phyloP scores from a whole-genome alignment of 2,329 filamentous ascomycete genomes.

The Elsinoe necatrix region DNA sequence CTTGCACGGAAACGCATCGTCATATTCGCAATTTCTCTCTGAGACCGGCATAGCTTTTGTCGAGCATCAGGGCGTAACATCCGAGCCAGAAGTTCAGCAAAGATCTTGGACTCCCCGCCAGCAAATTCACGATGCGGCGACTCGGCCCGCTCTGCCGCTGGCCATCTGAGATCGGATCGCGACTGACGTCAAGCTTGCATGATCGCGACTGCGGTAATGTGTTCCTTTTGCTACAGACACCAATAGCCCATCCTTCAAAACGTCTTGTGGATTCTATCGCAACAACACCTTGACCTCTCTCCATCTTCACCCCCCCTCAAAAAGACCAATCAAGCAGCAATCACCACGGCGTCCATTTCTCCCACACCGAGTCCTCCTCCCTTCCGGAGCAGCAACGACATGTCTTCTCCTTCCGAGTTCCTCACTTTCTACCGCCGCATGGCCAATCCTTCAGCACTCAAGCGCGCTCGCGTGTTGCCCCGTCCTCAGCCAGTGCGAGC shows the following conservation, averaged over 20 bases:
- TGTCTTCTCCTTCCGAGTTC: conserved; percentile 32
- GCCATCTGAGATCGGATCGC: neutral
- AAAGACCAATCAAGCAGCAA: neutral
- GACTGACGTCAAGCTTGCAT: neutral
- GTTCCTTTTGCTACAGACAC: neutral
- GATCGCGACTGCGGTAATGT: neutral
- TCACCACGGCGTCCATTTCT: neutral
- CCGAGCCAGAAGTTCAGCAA: neutral
- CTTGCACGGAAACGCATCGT: conserved; percentile 32
- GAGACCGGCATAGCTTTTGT: conserved; percentile 6
- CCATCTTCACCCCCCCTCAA: neutral
- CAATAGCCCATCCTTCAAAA: neutral
- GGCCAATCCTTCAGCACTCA: conserved; percentile 17
- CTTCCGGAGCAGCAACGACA: conserved; percentile 11
- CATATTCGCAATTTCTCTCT: neutral
- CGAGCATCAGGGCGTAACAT: neutral
- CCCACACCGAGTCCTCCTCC: neutral
- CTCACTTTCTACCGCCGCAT: conserved; percentile 32
- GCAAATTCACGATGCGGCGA: neutral
- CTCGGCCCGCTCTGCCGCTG: neutral
- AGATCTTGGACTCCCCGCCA: neutral
- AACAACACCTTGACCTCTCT: neutral
- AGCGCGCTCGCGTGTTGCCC: conserved; percentile 14
- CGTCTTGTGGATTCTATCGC: neutral
- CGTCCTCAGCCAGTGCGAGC: conserved; percentile 13